Conservation (phyloP, 768 basidiomycete genomes). For the Saitozyma podzolica region DNA sequence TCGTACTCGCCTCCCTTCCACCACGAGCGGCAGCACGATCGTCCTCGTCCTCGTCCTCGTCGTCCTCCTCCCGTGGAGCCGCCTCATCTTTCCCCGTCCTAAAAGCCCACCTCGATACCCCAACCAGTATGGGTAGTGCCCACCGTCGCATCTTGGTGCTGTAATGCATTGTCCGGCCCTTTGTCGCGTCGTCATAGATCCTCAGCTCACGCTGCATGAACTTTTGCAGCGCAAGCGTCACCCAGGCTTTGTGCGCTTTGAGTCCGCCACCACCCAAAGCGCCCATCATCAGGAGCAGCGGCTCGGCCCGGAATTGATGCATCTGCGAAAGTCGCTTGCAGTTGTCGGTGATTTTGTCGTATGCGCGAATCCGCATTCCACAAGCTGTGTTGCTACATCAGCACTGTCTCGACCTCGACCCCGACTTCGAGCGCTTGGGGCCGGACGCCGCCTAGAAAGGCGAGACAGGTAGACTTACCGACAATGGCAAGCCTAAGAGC, state of each 20-base stretch:
- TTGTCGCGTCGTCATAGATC: slow-evolving; percentile 62
- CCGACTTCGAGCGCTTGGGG: not conserved
- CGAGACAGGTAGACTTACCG: slow-evolving; percentile 58
- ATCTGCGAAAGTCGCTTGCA: slow-evolving; percentile 70
- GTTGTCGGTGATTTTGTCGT: slow-evolving; percentile 67
- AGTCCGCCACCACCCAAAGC: slow-evolving; percentile 68
- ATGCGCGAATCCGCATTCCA: slow-evolving; percentile 63
- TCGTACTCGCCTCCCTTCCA: not conserved
- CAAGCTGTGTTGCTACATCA: slow-evolving; percentile 61
- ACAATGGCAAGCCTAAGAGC: slow-evolving; percentile 74
- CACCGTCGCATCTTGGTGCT: slow-evolving; percentile 18
- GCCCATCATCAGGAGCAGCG: slow-evolving; percentile 72
- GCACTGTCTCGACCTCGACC: not conserved
- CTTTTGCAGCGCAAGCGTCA: slow-evolving; percentile 76
- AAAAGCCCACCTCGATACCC: slow-evolving; percentile 1
- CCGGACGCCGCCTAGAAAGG: not conserved
- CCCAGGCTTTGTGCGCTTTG: slow-evolving; percentile 71
- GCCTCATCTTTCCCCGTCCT: slow-evolving; percentile 18
- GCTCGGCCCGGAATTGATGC: slow-evolving; percentile 85
- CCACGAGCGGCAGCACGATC: slow-evolving; percentile 4
- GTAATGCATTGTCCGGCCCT: slow-evolving; percentile 55
- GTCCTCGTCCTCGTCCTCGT: slow-evolving; percentile 41
- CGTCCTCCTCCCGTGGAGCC: not conserved
- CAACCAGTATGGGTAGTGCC: slow-evolving; percentile 6
- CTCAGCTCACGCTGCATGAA: slow-evolving; percentile 78